Evolutionary conservation across 805 yeast genomes (phyloP), one percentile per base, ranked within the genome.

Genomic region (Suhomyces emberorum): DNA sequence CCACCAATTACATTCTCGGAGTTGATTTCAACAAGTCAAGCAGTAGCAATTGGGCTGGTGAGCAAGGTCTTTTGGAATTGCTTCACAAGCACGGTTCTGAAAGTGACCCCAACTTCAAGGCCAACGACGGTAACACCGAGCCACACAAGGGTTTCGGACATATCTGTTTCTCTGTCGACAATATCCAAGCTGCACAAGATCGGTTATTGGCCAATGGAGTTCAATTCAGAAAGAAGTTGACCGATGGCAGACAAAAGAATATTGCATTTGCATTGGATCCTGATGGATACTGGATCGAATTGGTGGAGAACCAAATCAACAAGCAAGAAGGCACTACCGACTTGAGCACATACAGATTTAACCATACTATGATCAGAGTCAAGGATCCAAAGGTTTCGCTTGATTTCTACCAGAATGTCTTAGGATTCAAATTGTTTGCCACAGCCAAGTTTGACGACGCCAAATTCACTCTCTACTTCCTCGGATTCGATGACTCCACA

Each of bases 231-330:
- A 93, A 91, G 72, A 85, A 72, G 55, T 69, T 89, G 47, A 61
- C 77, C 25, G 98, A 91, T 56, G 98, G 98, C 24, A 80, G 96
- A 63, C 96, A 87, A 65, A 81, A 80, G 61, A 74, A 88, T 60
- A 89, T 93, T 66, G 98, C 98, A 0, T 93, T 91, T 62, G 95
- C 83, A 5, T 74, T 89, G 49, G 98, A 93, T 54, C 97, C 98
- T 5, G 91, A 91, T 63, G 93, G 93, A 51, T 93, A 93, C 67
- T 91, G 98, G 98, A 76, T 91, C 52, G 98, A 91, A 70, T 65
- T 91, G 53, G 76, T 91, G 48, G 79, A 79, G 52, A 81, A 76
- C 48, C 70, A 64, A 14, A 46, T 66, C 25, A 57, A 61, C 42
- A 72, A 74, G 51, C 43, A 47, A 9, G 74, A 66, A 16, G 66